A percentile compares a stretch with the other conserved stretches of the same genome.
phyloP scores from a whole-genome alignment of 148 eudicot genomes.

The Vaccinium corymbosum region DNA sequence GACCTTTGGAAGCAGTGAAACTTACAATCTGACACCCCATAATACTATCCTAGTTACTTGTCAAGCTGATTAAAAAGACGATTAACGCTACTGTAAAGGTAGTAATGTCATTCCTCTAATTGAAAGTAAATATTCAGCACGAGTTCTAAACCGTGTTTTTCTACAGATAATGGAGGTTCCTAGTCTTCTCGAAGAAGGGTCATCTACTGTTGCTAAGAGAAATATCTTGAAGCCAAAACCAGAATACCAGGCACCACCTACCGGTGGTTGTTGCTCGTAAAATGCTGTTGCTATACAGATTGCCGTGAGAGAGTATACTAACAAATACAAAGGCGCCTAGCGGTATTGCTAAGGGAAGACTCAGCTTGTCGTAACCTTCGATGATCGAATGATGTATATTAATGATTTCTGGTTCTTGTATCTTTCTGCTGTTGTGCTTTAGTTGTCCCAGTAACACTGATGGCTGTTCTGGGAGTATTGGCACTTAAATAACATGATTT shows the following conservation, averaged over 20 bases:
- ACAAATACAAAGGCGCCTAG: background rate
- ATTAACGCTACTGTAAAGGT: background rate
- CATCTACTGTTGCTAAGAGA: constrained; percentile 66
- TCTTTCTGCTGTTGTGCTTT: constrained; percentile 8
- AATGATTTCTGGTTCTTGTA: constrained; percentile 5
- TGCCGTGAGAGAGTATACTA: background rate
- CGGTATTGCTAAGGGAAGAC: background rate
- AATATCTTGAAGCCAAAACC: constrained; percentile 76
- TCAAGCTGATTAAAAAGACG: background rate
- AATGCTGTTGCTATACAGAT: background rate
- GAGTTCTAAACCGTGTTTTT: background rate
- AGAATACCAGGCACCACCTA: constrained; percentile 39
- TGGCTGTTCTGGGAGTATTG: constrained; percentile 4
- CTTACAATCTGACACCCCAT: background rate
- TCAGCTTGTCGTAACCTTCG: background rate
- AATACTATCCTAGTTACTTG: background rate
- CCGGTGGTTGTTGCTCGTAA: constrained; percentile 67
- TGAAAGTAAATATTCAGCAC: background rate
- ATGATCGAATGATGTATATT: constrained; percentile 21
- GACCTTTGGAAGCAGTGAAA: background rate
- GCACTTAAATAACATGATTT: constrained; percentile 4
- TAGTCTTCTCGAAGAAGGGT: constrained; percentile 83
- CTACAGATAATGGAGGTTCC: constrained; percentile 93
- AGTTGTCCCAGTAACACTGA: constrained; percentile 1
- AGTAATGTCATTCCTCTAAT: background rate